These are phyloP conservation scores for Mimosa bimucronata DNA, from an alignment of 306 rosid genomes.

Conservation along the genomic window DNA sequence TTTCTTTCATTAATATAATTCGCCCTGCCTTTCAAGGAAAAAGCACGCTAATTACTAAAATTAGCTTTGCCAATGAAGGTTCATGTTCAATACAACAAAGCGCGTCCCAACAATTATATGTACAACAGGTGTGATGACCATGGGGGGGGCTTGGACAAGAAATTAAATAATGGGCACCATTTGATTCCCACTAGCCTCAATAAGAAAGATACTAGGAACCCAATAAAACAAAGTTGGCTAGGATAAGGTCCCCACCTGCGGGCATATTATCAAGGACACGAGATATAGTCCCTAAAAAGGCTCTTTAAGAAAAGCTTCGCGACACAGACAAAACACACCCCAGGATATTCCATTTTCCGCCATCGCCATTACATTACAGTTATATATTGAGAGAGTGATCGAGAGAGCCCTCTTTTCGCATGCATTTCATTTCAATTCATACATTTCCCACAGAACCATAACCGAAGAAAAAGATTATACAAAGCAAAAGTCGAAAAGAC, in stretches of 20 bases:
- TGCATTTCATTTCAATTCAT: conserved; percentile 7
- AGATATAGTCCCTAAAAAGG: conserved; percentile 40
- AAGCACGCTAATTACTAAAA: neutral
- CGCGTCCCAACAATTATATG: neutral
- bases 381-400: too few species aligned
- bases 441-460: neutral
- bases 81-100: neutral
- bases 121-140: neutral
- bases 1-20: neutral
- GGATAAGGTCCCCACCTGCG: conserved; percentile 38
- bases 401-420: neutral
- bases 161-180: conserved; percentile 26
- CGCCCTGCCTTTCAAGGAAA: neutral
- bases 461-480: neutral
- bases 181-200: conserved; percentile 47
- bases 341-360: conserved; percentile 42
- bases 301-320: conserved; percentile 39
- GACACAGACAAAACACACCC: conserved; percentile 40
- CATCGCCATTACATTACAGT: conserved; percentile 11
- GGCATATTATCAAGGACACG: conserved; percentile 48
- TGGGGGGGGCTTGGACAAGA: neutral
- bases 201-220: conserved; percentile 45
- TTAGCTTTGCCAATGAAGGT: neutral
- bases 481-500: neutral
- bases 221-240: conserved; percentile 35